Evolutionary conservation across 441 rosid species (phyloP).

Genomic region (Rhodomyrtus psidioides): DNA sequence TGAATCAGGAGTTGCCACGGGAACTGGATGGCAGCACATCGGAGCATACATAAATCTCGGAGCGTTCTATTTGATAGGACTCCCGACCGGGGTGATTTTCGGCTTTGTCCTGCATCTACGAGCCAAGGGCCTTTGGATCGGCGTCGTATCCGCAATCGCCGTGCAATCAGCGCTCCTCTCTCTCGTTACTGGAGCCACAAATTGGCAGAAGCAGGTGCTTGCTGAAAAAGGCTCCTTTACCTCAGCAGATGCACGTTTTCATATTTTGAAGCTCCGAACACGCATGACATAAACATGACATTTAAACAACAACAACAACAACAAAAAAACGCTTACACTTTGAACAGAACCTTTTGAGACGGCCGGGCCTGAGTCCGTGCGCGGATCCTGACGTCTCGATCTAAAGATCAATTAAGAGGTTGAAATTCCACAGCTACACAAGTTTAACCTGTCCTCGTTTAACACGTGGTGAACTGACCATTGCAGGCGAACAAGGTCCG

Average conservation of each 20-base stretch:
- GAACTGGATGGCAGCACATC: slow-evolving; percentile 50
- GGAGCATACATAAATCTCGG: slow-evolving; percentile 44
- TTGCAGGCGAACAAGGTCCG: background rate
- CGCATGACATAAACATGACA: background rate
- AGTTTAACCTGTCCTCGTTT: background rate
- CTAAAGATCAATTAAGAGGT: background rate
- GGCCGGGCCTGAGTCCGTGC: too few species aligned
- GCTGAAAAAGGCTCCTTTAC: background rate
- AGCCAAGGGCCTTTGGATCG: slow-evolving; percentile 58
- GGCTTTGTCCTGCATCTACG: slow-evolving; percentile 25
- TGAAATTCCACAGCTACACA: background rate
- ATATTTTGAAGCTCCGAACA: background rate
- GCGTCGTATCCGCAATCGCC: slow-evolving; percentile 25
- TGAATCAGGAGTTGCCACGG: slow-evolving; percentile 40
- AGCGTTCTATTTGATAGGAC: slow-evolving; percentile 41
- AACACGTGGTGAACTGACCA: background rate
- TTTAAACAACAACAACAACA: background rate
- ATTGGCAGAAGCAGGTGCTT: slow-evolving; percentile 47
- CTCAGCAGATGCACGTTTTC: background rate
- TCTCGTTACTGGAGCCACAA: slow-evolving; percentile 10
- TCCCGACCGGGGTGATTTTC: slow-evolving; percentile 27
- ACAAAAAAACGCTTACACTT: background rate
- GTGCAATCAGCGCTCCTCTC: slow-evolving; percentile 22
- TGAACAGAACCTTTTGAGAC: background rate
- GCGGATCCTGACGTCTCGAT: background rate